These are phyloP conservation scores for Panaeolus papilionaceus DNA, from an alignment of 768 basidiomycete species.

Conservation along the genomic window DNA sequence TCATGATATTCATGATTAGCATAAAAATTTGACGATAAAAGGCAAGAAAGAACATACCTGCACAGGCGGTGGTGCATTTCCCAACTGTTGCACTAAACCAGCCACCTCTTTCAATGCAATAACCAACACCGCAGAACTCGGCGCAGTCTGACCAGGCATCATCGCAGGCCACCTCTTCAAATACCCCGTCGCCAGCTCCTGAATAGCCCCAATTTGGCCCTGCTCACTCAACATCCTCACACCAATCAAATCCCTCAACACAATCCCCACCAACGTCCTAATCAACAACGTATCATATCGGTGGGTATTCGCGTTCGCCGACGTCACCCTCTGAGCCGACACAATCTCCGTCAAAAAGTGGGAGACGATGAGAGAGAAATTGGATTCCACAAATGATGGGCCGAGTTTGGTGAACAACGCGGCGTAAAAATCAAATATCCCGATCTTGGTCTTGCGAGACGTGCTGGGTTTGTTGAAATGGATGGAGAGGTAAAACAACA, in stretches of 20 bases:
- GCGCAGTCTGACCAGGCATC: slow-evolving; percentile 83
- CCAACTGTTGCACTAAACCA: slow-evolving; percentile 85
- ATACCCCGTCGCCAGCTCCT: slow-evolving; percentile 82
- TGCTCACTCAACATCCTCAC: slow-evolving; percentile 91
- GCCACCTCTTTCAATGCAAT: slow-evolving; percentile 85
- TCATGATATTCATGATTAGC: not conserved
- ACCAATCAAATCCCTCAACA: slow-evolving; percentile 88
- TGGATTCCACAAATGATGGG: slow-evolving; percentile 75
- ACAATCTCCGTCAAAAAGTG: slow-evolving; percentile 86
- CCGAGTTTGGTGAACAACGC: slow-evolving; percentile 81
- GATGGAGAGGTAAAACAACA: slow-evolving; percentile 80
- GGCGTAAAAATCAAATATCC: slow-evolving; percentile 89
- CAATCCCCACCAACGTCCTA: slow-evolving; percentile 73
- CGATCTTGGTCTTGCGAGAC: slow-evolving; percentile 77
- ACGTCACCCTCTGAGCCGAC: slow-evolving; percentile 48
- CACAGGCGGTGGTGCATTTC: slow-evolving; percentile 89
- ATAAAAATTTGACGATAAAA: not conserved
- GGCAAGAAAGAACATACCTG: slow-evolving; percentile 56
- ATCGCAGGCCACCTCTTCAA: slow-evolving; percentile 93
- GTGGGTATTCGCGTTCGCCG: slow-evolving; percentile 35
- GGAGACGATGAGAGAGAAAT: slow-evolving; percentile 78
- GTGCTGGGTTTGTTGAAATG: slow-evolving; percentile 80
- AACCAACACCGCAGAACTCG: slow-evolving; percentile 69
- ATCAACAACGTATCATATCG: slow-evolving; percentile 79
- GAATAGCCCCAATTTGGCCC: slow-evolving; percentile 90